Percentiles rank a stretch among this genome's conserved stretches.
Conservation (phyloP, 2,329 filamentous ascomycete genomes). For the Xylaria sp. region DNA sequence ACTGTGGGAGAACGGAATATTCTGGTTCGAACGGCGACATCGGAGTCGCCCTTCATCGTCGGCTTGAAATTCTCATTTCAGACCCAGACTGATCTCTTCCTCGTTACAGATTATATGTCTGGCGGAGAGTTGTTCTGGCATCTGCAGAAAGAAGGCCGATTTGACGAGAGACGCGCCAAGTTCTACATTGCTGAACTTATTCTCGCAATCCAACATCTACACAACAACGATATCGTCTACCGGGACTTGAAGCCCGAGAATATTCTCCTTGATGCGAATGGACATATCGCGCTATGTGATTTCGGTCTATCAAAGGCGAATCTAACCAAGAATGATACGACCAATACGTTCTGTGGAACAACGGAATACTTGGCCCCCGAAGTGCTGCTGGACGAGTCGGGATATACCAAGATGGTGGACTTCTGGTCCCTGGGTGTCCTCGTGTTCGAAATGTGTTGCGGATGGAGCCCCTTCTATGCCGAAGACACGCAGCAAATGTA, state of each 20-base stretch:
- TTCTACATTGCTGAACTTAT: conserved; percentile 99
- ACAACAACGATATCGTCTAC: conserved; percentile 96
- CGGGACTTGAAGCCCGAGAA: conserved; percentile 97
- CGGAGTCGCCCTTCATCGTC: conserved; percentile 95
- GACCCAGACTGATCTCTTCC: conserved; percentile 89
- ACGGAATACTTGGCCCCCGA: conserved; percentile 97
- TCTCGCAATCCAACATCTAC: conserved; percentile 86
- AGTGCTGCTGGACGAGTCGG: conserved; percentile 89
- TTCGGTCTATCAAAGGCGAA: conserved; percentile 98
- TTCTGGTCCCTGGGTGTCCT: conserved; percentile 98
- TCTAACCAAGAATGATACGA: conserved; percentile 92
- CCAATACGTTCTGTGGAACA: conserved; percentile 97
- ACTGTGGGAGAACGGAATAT: conserved; percentile 97
- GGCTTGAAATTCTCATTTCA: conserved; percentile 98
- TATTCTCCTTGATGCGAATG: conserved; percentile 92
- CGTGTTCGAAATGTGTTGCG: conserved; percentile 99
- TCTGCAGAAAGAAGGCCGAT: conserved; percentile 91
- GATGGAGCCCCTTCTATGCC: conserved; percentile 98
- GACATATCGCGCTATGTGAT: conserved; percentile 95
- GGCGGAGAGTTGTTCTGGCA: conserved; percentile 99
- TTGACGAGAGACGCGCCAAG: conserved; percentile 89
- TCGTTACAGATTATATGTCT: conserved; percentile 99
- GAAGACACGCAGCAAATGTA: conserved; percentile 99
- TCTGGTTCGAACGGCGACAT: conserved; percentile 88
- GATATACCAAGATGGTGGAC: conserved; percentile 99